phyloP scores from a whole-genome alignment of 208 protist species.

The Leptomonas pyrrhocoris region DNA sequence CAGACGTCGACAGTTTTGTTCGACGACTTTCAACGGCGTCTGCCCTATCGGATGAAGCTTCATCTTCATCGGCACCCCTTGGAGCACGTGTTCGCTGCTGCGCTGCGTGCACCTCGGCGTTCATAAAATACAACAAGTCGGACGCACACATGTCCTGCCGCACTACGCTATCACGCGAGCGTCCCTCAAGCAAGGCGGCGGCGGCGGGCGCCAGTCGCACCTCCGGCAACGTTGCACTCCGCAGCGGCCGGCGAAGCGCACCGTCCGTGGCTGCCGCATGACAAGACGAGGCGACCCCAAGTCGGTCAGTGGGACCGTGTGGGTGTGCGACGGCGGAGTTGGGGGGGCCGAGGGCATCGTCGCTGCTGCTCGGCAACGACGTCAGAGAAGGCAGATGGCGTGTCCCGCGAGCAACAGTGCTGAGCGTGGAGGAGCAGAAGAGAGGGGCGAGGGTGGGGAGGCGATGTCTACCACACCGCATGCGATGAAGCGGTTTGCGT shows the following conservation, averaged over 20 bases:
- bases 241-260: background rate
- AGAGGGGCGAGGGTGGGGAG: conserved; percentile 1
- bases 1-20: too few relatives aligned
- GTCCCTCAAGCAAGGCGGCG: conserved; percentile 20
- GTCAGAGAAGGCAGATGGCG: background rate
- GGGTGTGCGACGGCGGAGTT: background rate
- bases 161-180: conserved; percentile 21
- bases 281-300: background rate
- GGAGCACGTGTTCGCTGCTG: background rate
- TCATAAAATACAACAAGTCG: conserved; percentile 33
- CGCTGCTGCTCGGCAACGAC: background rate
- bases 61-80: background rate
- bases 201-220: conserved; percentile 16
- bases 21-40: background rate
- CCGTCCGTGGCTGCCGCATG: background rate
- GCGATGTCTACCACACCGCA: background rate
- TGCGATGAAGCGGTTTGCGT: background rate
- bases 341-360: background rate
- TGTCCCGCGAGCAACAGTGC: background rate
- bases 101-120: conserved; percentile 11
- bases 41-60: background rate
- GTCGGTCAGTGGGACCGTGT: conserved; percentile 4
- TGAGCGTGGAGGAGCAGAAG: background rate
- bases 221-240: background rate
- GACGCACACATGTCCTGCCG: conserved; percentile 24